These are phyloP conservation scores for Dendrocalamus latiflorus DNA, from an alignment of 202 grass and related monocot species.

Conservation along the genomic window DNA sequence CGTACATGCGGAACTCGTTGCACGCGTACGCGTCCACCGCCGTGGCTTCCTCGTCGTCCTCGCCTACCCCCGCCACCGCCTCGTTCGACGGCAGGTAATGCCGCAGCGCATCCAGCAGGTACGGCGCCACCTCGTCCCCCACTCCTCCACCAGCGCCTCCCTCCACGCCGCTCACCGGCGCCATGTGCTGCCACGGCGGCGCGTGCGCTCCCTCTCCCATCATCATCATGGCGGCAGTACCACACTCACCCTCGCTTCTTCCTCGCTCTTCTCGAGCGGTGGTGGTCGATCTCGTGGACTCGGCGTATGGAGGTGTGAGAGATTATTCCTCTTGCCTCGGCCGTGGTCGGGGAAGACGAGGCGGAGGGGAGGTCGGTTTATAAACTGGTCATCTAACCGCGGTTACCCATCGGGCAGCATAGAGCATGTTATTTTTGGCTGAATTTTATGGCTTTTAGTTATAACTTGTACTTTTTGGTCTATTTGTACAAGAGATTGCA, in stretches of 20 bases:
- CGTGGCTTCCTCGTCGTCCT: conserved; percentile 23
- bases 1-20: conserved; percentile 69
- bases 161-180: conserved; percentile 8
- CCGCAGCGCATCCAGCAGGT: conserved; percentile 31
- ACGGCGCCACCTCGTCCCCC: conserved; percentile 21
- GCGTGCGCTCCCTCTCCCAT: conserved; percentile 33
- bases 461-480: no score
- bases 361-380: not conserved
- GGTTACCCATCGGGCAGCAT: not conserved
- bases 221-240: conserved; percentile 34
- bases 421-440: no score
- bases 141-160: not conserved
- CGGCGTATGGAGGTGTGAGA: not conserved
- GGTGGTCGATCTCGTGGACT: conserved; percentile 6
- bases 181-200: conserved; percentile 29
- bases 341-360: not conserved
- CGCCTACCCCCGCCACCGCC: not conserved
- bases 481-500: no score
- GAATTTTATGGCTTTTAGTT: no score
- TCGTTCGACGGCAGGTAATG: conserved; percentile 46
- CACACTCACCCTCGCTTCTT: not conserved
- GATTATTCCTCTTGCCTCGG: not conserved
- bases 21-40: conserved; percentile 54
- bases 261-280: not conserved
- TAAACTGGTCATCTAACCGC: conserved; percentile 12